Conservation (phyloP, 108 stramenopile species). For the Schizochytrium sp. region DNA sequence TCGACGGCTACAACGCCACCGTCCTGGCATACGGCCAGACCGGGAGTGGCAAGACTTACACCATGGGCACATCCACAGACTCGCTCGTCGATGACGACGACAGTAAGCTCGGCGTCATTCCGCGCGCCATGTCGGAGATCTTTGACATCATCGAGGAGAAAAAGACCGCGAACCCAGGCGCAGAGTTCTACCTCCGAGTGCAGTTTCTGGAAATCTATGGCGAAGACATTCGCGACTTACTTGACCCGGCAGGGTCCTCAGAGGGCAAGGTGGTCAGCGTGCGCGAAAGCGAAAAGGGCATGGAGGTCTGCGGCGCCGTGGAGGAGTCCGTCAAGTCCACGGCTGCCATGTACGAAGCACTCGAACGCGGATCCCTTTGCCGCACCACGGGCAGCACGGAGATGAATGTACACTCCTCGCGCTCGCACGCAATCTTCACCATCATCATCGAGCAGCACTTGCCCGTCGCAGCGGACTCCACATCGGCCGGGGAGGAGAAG, state of each 20-base stretch:
- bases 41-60: constrained; percentile 46
- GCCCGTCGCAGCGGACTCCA: constrained; percentile 16
- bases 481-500: background rate
- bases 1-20: constrained; percentile 59
- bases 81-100: constrained; percentile 33
- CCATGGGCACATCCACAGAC: constrained; percentile 38
- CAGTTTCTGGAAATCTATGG: constrained; percentile 55
- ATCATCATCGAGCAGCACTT: constrained; percentile 46
- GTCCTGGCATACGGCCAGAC: constrained; percentile 62
- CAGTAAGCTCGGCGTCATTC: constrained; percentile 53
- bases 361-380: constrained; percentile 42
- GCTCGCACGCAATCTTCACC: constrained; percentile 52
- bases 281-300: constrained; percentile 37
- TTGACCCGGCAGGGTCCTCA: constrained; percentile 36
- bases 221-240: constrained; percentile 48
- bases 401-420: constrained; percentile 46
- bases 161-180: constrained; percentile 18
- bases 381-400: constrained; percentile 43
- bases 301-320: constrained; percentile 37
- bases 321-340: constrained; percentile 41
- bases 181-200: constrained; percentile 29
- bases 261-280: constrained; percentile 27
- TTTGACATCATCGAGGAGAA: constrained; percentile 38
- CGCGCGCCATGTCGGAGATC: constrained; percentile 49
- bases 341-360: constrained; percentile 41